Evolutionary conservation across 192 early-diverging fungal genomes (phyloP), one percentile per base, ranked within the genome.

Genomic region (Phlyctochytrium arcticum): DNA sequence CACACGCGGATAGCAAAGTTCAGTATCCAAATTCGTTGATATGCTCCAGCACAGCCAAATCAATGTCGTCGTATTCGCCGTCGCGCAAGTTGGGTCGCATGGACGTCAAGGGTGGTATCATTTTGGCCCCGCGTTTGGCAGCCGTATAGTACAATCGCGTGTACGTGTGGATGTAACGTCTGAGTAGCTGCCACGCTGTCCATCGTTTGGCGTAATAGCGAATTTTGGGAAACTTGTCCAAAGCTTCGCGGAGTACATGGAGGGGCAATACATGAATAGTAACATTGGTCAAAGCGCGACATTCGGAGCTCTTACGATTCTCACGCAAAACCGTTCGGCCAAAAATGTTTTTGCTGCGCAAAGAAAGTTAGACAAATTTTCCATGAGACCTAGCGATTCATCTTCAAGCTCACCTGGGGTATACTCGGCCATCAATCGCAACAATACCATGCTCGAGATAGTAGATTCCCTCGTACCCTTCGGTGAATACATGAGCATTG

Each of bases 391-490:
- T n/a, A n/a, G n/a, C n/a, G 2, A 1, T 44, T n/a, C 42, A 21
- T 44, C 21, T 44, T 44, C 21, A 42, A n/a, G 42, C 70, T 62
- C 57, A 78, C 76, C 65, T 71, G 8, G 75, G 70, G 62, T 81
- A 81, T 4, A 81, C 60, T n/a, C 57, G 37, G 0, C 80, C 80
- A 17, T 81, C 80, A 44, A 78, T 75, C 3, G 80, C 76, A 17
- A 57, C 57, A 39, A 74, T 60, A 12, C 80, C 80, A 30, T 75
- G 59, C 44, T 81, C 76, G 6, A 81, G 27, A 31, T 48, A 72
- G 49, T 81, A 81, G 35, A 81, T 72, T n/a, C 80, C 80, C 36
- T 81, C 75, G 36, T 71, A 75, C 27, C 80, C 80, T 30, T 81
- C 71, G 7, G 69, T 68, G 57, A 77, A 81, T 4, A 81, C 9